These are phyloP conservation scores for Daldinia loculata DNA, from an alignment of 495 filamentous ascomycete species.

Conservation along the genomic window DNA sequence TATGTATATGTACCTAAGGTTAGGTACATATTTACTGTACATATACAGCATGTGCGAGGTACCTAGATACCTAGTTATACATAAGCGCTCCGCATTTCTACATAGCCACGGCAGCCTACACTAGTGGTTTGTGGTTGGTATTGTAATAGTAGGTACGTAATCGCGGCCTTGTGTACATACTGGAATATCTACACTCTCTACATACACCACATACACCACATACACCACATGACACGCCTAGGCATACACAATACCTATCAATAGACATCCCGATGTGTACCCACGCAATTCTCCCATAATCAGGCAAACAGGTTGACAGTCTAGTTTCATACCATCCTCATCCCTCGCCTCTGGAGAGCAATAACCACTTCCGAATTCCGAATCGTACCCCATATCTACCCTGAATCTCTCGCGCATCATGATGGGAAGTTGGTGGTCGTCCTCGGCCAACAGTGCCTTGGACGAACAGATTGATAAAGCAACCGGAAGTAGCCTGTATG, in stretches of 20 bases:
- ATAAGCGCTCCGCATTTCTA: too few relatives aligned
- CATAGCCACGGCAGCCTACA: background rate
- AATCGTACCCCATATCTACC: slow-evolving; percentile 1
- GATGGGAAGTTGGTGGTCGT: slow-evolving; percentile 94
- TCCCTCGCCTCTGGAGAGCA: background rate
- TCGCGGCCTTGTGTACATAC: background rate
- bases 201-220: background rate
- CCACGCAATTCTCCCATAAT: slow-evolving; percentile 15
- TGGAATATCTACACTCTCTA: too few relatives aligned
- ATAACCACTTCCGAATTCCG: background rate
- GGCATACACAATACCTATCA: slow-evolving; percentile 7
- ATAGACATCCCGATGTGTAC: slow-evolving; percentile 1
- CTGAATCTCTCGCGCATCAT: slow-evolving; percentile 42
- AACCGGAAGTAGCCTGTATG: slow-evolving; percentile 89
- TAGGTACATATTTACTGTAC: too few relatives aligned
- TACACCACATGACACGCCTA: background rate
- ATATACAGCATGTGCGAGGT: background rate
- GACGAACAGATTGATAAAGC: slow-evolving; percentile 97
- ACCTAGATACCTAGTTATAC: slow-evolving; percentile 6
- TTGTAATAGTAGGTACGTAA: background rate
- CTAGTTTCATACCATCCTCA: background rate
- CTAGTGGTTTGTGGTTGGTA: background rate
- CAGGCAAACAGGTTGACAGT: background rate
- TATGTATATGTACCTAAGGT: too few relatives aligned
- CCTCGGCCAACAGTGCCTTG: slow-evolving; percentile 76